Evolutionary conservation across 768 basidiomycete species (phyloP).

Genomic region (Tylopilus rubrobrunneus): DNA sequence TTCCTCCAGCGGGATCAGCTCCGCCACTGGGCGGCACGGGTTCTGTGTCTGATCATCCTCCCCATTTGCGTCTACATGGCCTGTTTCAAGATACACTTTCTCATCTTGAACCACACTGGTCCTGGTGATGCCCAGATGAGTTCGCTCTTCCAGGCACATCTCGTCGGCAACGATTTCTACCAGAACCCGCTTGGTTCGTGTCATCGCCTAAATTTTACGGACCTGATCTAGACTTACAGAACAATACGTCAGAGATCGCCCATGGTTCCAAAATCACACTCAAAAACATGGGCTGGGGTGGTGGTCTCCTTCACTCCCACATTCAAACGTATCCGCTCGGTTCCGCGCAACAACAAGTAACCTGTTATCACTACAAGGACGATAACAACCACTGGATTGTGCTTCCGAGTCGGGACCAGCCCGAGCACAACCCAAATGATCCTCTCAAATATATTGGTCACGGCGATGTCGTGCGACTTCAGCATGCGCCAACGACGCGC

Average conservation of each 20-base stretch:
- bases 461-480: conserved; percentile 76
- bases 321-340: conserved; percentile 93
- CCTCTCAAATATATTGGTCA: conserved; percentile 67
- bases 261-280: conserved; percentile 87
- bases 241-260: conserved; percentile 61
- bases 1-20: conserved; percentile 71
- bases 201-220: background rate
- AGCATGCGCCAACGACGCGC: conserved; percentile 77
- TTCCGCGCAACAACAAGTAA: conserved; percentile 92
- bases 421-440: conserved; percentile 59
- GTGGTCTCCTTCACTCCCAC: conserved; percentile 95
- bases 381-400: conserved; percentile 92
- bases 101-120: conserved; percentile 90
- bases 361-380: conserved; percentile 99
- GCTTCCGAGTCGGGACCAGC: conserved; percentile 77
- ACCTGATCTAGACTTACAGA: background rate
- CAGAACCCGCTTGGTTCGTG: conserved; percentile 77
- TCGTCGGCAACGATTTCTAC: conserved; percentile 92
- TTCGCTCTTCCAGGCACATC: conserved; percentile 95
- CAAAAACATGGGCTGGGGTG: conserved; percentile 98
- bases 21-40: conserved; percentile 86
- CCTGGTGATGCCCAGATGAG: conserved; percentile 99
- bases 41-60: conserved; percentile 80
- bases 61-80: conserved; percentile 92
- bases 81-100: conserved; percentile 95